Conservation (phyloP, 306 rosid genomes). For the Acacia acuminata region DNA sequence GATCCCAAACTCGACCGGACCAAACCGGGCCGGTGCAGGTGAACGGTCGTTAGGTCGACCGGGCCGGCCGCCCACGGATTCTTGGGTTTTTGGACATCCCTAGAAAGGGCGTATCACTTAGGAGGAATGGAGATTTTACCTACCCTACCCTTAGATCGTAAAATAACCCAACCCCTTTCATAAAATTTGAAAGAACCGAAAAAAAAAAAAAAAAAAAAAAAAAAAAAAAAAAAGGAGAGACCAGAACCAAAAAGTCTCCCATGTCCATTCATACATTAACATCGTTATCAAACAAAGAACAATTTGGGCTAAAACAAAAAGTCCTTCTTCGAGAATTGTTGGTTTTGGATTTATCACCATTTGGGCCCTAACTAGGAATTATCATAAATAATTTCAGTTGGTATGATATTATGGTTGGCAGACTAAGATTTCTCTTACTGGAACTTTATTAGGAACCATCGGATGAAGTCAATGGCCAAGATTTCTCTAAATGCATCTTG, state of each 20-base stretch:
- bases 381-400: not conserved
- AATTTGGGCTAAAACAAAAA: not conserved
- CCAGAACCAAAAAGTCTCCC: not conserved
- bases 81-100: no score
- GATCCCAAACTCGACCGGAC: no score
- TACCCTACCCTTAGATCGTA: no score
- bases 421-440: not conserved
- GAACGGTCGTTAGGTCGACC: no score
- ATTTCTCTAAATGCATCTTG: not conserved
- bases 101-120: no score
- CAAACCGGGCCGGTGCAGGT: no score
- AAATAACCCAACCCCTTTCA: no score
- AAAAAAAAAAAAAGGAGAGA: no score
- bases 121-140: no score
- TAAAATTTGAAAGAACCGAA: no score
- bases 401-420: not conserved
- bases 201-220: no score
- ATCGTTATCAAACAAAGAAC: not conserved
- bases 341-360: not conserved
- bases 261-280: not conserved
- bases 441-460: not conserved
- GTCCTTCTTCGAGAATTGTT: not conserved
- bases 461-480: not conserved
- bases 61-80: no score
- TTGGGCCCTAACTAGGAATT: not conserved